Conservation (phyloP, 352 stramenopile genomes). For the Globisporangium takayamanum region DNA sequence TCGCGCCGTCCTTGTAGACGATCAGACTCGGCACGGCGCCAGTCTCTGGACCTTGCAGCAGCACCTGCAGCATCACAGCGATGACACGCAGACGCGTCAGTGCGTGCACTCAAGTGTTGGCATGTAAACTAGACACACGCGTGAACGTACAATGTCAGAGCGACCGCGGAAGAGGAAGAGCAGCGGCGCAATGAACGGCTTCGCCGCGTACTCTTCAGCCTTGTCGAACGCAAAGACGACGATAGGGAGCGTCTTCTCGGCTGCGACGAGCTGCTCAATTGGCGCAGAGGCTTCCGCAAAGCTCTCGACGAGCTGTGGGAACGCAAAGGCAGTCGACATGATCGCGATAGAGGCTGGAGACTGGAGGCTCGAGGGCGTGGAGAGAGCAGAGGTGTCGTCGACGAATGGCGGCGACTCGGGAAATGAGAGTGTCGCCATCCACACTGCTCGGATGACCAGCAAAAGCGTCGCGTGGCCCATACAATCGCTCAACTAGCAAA, state of each 20-base stretch:
- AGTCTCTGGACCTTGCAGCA: constrained; percentile 30
- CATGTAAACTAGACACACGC: not conserved
- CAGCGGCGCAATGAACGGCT: constrained; percentile 42
- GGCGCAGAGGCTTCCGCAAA: constrained; percentile 3
- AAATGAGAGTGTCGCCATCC: not conserved
- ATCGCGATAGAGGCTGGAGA: not conserved
- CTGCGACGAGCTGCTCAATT: constrained; percentile 24
- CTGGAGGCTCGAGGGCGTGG: too few species aligned
- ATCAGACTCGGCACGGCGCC: constrained; percentile 29
- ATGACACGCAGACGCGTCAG: not conserved
- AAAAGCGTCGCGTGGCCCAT: too few species aligned
- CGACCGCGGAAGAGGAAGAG: constrained; percentile 58
- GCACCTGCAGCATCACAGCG: constrained; percentile 19
- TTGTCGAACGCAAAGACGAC: constrained; percentile 28
- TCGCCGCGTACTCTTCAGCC: constrained; percentile 31
- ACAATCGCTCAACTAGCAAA: too few species aligned
- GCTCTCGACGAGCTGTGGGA: constrained; percentile 7
- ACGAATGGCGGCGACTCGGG: constrained; percentile 1
- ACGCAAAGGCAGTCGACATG: constrained; percentile 10
- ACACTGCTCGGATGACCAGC: too few species aligned
- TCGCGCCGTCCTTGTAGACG: constrained; percentile 44
- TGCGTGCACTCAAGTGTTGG: not conserved
- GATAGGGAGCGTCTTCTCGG: constrained; percentile 18
- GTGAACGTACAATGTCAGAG: constrained; percentile 41
- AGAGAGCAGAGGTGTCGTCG: not conserved